Percentiles rank a stretch among this genome's conserved stretches.
Evolutionary conservation across 1,139 yeast species (phyloP).

Genomic region (Casaregolazyma suthepensis): DNA sequence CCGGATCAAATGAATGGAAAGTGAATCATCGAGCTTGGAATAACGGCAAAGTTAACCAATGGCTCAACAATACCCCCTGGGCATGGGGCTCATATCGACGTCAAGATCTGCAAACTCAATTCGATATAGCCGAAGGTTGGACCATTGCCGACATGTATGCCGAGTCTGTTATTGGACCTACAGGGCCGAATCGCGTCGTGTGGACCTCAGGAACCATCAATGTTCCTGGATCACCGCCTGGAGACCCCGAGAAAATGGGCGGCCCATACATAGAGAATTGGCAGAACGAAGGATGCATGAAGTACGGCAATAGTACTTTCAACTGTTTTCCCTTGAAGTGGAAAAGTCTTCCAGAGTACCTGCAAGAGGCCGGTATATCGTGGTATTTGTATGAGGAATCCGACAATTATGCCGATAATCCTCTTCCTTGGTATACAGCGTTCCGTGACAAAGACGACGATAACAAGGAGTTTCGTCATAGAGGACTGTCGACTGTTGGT

Average conservation of each 20-base stretch:
- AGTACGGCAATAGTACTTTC: conserved; percentile 15
- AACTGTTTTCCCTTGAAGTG: conserved; percentile 24
- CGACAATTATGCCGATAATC: conserved; percentile 26
- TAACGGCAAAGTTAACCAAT: conserved; percentile 17
- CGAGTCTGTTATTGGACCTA: conserved; percentile 23
- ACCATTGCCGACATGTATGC: conserved; percentile 23
- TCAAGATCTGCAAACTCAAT: conserved; percentile 21
- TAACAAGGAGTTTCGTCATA: conserved; percentile 17
- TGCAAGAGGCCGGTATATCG: conserved; percentile 21
- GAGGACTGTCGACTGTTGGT: conserved; percentile 23
- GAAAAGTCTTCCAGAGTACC: conserved; percentile 24
- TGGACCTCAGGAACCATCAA: conserved; percentile 23
- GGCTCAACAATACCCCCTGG: conserved; percentile 20
- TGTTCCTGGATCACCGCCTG: conserved; percentile 13
- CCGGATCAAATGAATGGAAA: conserved; percentile 22
- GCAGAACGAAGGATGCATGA: conserved; percentile 19
- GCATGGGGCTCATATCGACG: conserved; percentile 20
- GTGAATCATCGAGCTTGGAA: conserved; percentile 21
- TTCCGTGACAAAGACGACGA: conserved; percentile 18
- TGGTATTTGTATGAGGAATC: conserved; percentile 25
- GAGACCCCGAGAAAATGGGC: conserved; percentile 15
- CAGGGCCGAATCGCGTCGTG: conserved; percentile 23
- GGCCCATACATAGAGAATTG: conserved; percentile 26
- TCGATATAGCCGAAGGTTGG: conserved; percentile 20
- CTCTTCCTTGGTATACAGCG: conserved; percentile 22